Percentiles rank a stretch among this genome's conserved stretches.
These are phyloP conservation scores for Cavenderia fasciculata DNA, from an alignment of 78 protist species.

Conservation along the genomic window DNA sequence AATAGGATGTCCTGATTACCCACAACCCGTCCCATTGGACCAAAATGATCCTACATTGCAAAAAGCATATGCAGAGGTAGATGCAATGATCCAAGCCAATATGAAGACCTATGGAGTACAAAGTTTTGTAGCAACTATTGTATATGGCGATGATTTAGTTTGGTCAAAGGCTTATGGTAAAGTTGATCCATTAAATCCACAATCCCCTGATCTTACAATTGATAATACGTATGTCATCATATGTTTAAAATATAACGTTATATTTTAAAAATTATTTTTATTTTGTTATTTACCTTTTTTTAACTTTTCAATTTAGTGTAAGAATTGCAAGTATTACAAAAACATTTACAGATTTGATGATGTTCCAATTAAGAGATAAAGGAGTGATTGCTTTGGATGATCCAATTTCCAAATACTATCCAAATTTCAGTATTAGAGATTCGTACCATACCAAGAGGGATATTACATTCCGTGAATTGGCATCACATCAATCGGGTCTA, in stretches of 20 bases:
- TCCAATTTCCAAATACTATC: conserved; percentile 20
- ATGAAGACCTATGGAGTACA: conserved; percentile 40
- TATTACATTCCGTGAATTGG: conserved; percentile 46
- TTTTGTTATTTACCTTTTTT: neutral
- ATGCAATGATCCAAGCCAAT: conserved; percentile 1
- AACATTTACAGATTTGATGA: conserved; percentile 48
- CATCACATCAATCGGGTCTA: conserved; percentile 46
- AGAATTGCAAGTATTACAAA: conserved; percentile 70
- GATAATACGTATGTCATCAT: conserved; percentile 24
- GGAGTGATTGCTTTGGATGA: conserved; percentile 54
- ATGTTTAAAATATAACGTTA: too few relatives aligned
- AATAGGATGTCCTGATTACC: conserved; percentile 69
- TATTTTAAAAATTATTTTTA: too few relatives aligned
- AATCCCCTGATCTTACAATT: conserved; percentile 45
- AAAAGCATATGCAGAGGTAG: conserved; percentile 56
- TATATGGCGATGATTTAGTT: conserved; percentile 48
- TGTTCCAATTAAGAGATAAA: conserved; percentile 47
- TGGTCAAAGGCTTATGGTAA: conserved; percentile 61
- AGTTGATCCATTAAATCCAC: conserved; percentile 43
- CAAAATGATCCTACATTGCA: conserved; percentile 35
- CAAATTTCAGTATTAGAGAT: conserved; percentile 22
- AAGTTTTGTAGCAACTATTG: conserved; percentile 67
- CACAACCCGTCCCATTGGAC: conserved; percentile 31
- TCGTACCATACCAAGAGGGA: conserved; percentile 7
- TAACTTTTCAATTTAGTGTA: neutral